Conservation (phyloP, 345 rosid species). For the Lepidium sativum region DNA sequence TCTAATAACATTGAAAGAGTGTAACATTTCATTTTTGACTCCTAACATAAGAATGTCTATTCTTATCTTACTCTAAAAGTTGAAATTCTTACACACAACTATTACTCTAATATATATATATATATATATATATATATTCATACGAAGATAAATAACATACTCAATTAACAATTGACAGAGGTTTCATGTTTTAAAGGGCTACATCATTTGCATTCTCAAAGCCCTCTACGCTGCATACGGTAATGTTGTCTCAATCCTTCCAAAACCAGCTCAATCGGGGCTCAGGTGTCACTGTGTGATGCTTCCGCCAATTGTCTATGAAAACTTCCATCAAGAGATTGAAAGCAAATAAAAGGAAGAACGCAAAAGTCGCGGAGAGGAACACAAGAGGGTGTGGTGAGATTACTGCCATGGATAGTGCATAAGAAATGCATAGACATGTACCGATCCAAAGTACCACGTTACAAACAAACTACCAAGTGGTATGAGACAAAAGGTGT, state of each 20-base stretch:
- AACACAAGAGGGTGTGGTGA: background rate
- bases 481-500: slow-evolving; percentile 15
- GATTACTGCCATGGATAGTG: background rate
- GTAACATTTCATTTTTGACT: too few relatives aligned
- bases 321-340: background rate
- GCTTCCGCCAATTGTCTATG: background rate
- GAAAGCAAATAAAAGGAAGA: background rate
- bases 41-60: too few relatives aligned
- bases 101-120: too few relatives aligned
- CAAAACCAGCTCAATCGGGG: background rate
- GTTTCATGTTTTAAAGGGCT: background rate
- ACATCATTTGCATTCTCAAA: background rate
- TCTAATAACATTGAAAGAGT: too few relatives aligned
- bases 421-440: background rate
- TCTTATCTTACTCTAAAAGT: too few relatives aligned
- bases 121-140: too few relatives aligned
- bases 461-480: background rate
- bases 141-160: too few relatives aligned
- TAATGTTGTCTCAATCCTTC: background rate
- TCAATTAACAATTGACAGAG: too few relatives aligned
- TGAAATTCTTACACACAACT: too few relatives aligned
- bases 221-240: background rate
- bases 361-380: background rate
- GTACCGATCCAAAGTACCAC: background rate
- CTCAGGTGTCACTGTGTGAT: background rate